Percentiles rank a stretch among this genome's conserved stretches.
Conservation (phyloP, 179 eudicot species). For the Spergularia azorica region DNA sequence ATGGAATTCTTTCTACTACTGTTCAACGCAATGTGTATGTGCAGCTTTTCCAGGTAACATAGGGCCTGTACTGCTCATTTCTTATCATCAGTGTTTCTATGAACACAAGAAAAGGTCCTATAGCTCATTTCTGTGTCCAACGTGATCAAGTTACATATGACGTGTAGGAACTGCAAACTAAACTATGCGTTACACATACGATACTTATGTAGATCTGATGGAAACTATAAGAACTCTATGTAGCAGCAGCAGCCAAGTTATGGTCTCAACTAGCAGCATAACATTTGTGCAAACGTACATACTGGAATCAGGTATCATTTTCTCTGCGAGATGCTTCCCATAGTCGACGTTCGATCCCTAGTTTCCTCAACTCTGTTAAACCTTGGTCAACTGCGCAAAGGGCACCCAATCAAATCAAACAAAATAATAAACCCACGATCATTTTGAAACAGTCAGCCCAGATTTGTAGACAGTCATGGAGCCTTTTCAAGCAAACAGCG, state of each 20-base stretch:
- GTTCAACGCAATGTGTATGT: too few species aligned
- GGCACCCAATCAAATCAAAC: conserved; percentile 5
- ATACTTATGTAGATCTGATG: conserved; percentile 20
- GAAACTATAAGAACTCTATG: conserved; percentile 1
- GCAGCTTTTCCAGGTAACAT: too few species aligned
- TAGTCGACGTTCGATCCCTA: conserved; percentile 59
- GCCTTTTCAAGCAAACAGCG: background rate
- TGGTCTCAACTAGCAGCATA: background rate
- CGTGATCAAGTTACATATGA: background rate
- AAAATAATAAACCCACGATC: background rate
- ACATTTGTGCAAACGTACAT: conserved; percentile 7
- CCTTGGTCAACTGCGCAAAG: conserved; percentile 66
- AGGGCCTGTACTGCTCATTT: too few species aligned
- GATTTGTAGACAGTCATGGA: too few species aligned
- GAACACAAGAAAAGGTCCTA: background rate
- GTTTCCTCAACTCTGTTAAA: conserved; percentile 66
- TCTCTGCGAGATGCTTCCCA: conserved; percentile 75
- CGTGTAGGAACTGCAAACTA: background rate
- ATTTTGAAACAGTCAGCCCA: too few species aligned
- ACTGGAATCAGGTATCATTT: conserved; percentile 34
- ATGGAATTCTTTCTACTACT: too few species aligned
- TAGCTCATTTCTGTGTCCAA: background rate
- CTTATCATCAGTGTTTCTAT: background rate
- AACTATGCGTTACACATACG: background rate
- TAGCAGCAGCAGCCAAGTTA: conserved; percentile 4